Base-by-base conservation (phyloP, 2,329 filamentous ascomycete genomes). In the Curvularia lunata region DNA sequence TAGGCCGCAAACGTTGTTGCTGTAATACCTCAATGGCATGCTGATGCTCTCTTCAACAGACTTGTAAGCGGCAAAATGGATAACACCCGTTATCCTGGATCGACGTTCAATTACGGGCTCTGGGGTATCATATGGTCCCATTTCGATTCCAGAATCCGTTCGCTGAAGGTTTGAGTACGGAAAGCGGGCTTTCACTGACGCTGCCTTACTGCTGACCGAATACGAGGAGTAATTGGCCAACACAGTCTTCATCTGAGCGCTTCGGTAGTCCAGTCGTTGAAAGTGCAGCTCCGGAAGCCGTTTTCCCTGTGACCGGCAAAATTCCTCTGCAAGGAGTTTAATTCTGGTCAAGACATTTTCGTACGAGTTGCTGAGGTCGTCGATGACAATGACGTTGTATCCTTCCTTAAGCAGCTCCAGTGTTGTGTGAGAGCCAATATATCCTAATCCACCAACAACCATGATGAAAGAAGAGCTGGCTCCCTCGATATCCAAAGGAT, bases 61-160 rank as follows among this genome's bases (percentile, higher is more conserved):
- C 71, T 89, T 89, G 78, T 85, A 85, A 1, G 87, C 87, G 13
- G 87, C 87, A 63, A 89, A 89, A 68, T 90, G 87, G 56, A 90
- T 88, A n/a, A 89, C 86, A 0, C 86, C 86, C 0, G 78, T 77
- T 59, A 89, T 87, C 28, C 77, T 80, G 2, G 84, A 86, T 51
- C 73, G 72, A 18, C 78, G 70, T 25, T 58, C 54, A 4, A 73
- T 32, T 7, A 54, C 37, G 1, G 62, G 55, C 27, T 65, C 57
- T 46, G 59, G 59, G 13, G 69, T 42, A n/a, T 70, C 67, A 16
- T 73, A 69, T 28, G 59, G 48, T 2, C 62, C 65, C 64, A 69
- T 69, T 13, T 70, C 68, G 42, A 73, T 74, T n/a, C 70, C 70
- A 3, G 72, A 74, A 37, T 75, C 69, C 9, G 60, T 73, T n/a